Base-by-base conservation (phyloP, 352 stramenopile species). In the Hyaloperonospora brassicae region DNA sequence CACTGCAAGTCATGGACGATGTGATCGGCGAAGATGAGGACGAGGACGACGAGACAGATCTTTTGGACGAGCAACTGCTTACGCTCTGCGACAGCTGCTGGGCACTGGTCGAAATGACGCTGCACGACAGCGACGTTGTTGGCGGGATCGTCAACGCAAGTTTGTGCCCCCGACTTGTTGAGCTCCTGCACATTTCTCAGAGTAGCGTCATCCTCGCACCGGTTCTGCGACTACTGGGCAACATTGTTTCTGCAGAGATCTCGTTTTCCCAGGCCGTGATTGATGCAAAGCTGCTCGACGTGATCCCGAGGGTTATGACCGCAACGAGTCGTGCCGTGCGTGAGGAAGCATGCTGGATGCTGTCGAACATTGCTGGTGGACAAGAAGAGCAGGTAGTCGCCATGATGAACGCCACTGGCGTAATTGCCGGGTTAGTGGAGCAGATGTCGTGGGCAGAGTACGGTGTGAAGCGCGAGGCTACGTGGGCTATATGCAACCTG, bases 361-460 rank as follows among this genome's bases (percentile, higher is more conserved):
- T 93, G 7, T 89, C 80, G 5, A 90, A 93, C 53, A 89, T 93
- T 59, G 80, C 83, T 6, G 80, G 79, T 11, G 78, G 83, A 0
- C 78, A 89, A 22, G 71, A 71, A 5, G 76, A 88, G 38, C 83
- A 90, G 23, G 83, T 91, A 47, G 61, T 78, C 17, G 77, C 80
- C 10, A 79, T 93, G 71, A 81, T 91, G 51, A 70, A 87, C 17
- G 66, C 78, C 5, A 73, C 83, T 1, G 74, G 74, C 2, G 83
- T 93, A 6, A 69, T 93, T 0, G 47, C 64, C 0, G 72, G 71
- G 0, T 57, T 93, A 17, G 59, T 93, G 40, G 83, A 93, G 59
- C 83, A 93, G 53, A 84, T 93, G 70, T 70, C 79, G n/a, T 93
- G 83, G 83, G 83, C 83, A 8, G 83, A 93, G 57, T 91, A 89